A percentile compares a stretch with the other conserved stretches of the same genome.
phyloP scores from a whole-genome alignment of 108 stramenopile genomes.

The Nitzschia palea region DNA sequence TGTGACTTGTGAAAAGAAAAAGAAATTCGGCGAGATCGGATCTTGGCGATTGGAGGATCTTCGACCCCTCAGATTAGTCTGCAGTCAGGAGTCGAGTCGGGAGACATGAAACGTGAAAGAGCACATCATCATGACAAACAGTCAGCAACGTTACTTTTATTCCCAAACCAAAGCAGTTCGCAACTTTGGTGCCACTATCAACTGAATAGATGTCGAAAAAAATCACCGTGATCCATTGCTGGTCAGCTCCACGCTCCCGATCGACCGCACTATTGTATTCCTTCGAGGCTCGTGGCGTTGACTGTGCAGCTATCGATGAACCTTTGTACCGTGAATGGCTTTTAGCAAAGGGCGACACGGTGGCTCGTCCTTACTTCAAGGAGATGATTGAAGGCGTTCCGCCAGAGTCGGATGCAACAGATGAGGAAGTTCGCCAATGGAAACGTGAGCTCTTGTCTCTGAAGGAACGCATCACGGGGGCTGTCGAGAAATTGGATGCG shows the following conservation, averaged over 20 bases:
- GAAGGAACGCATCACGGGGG: slow-evolving; percentile 57
- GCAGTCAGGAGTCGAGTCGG: no score
- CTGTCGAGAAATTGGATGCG: slow-evolving; percentile 30
- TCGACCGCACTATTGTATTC: slow-evolving; percentile 92
- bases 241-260: slow-evolving; percentile 89
- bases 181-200: no score
- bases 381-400: slow-evolving; percentile 57
- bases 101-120: no score
- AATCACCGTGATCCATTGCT: slow-evolving; percentile 87
- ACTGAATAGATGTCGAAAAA: slow-evolving; percentile 19
- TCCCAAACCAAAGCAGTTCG: no score
- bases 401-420: slow-evolving; percentile 8
- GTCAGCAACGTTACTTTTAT: no score
- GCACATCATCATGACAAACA: no score
- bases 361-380: slow-evolving; percentile 66
- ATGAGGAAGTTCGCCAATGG: slow-evolving; percentile 41
- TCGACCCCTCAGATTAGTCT: no score
- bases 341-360: slow-evolving; percentile 43
- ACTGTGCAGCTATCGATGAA: slow-evolving; percentile 84
- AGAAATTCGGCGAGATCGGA: no score
- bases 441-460: slow-evolving; percentile 51
- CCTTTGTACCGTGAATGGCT: slow-evolving; percentile 79
- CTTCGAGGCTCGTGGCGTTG: slow-evolving; percentile 72
- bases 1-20: no score
- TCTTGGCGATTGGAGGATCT: no score